phyloP scores from a whole-genome alignment of 345 rosid genomes.

The Isatis tinctoria region DNA sequence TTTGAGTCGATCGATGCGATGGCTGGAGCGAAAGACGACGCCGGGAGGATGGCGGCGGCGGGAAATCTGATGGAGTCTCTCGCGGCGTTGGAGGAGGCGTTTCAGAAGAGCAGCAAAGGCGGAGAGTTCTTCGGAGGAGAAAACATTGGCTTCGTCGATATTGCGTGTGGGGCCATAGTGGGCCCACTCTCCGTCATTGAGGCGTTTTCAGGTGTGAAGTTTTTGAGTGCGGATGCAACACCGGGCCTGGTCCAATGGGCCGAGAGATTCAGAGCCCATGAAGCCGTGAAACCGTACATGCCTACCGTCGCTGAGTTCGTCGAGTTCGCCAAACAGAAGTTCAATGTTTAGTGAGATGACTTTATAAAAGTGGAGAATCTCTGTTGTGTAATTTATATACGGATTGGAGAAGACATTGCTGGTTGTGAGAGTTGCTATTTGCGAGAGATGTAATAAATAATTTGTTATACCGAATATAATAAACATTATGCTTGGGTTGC shows the following conservation, averaged over 20 bases:
- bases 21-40: conserved; percentile 34
- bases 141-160: conserved; percentile 56
- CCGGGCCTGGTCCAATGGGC: conserved; percentile 57
- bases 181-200: conserved; percentile 55
- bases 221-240: conserved; percentile 40
- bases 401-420: neutral
- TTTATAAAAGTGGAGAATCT: neutral
- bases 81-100: conserved; percentile 51
- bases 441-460: neutral
- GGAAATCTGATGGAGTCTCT: conserved; percentile 38
- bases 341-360: conserved; percentile 16
- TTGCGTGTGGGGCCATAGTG: conserved; percentile 51
- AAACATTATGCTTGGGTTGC: neutral
- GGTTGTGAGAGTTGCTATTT: neutral
- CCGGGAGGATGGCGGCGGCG: conserved; percentile 33
- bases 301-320: conserved; percentile 57
- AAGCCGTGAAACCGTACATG: conserved; percentile 59
- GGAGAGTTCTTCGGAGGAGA: conserved; percentile 66
- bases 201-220: conserved; percentile 33
- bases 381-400: neutral
- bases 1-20: conserved; percentile 41
- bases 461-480: neutral
- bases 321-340: conserved; percentile 27
- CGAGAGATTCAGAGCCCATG: conserved; percentile 45
- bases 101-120: conserved; percentile 57